Conservation (phyloP, 192 early-diverging fungal species). For the Phlyctochytrium planicorne region DNA sequence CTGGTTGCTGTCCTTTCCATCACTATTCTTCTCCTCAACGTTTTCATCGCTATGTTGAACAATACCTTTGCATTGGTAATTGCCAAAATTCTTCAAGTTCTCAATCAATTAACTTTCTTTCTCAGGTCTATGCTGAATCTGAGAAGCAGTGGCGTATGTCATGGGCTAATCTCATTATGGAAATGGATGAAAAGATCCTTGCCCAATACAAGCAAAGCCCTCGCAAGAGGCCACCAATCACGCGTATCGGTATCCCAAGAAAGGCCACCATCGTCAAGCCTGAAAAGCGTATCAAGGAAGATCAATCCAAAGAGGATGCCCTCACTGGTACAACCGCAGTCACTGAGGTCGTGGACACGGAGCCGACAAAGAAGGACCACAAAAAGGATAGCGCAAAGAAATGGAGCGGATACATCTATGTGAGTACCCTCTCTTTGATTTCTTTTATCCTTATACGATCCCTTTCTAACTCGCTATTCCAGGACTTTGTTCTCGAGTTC, state of each 20-base stretch:
- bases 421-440: not conserved
- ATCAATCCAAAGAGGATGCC: not conserved
- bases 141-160: conserved; percentile 3
- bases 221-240: conserved; percentile 6
- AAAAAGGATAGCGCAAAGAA: not conserved
- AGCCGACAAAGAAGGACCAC: too few species aligned
- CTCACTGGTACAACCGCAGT: not conserved
- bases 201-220: not conserved
- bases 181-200: conserved; percentile 18
- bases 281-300: conserved; percentile 4
- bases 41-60: conserved; percentile 28
- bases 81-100: too few species aligned
- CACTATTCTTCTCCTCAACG: conserved; percentile 26
- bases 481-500: not conserved
- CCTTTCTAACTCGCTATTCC: too few species aligned
- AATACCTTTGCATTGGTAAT: conserved; percentile 13
- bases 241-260: conserved; percentile 24
- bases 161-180: conserved; percentile 24
- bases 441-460: not conserved
- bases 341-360: too few species aligned
- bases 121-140: conserved; percentile 10
- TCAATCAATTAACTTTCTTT: too few species aligned
- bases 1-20: conserved; percentile 13
- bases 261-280: conserved; percentile 10
- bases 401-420: not conserved